Conservation (phyloP, 345 rosid genomes). For the Populus deltoides region DNA sequence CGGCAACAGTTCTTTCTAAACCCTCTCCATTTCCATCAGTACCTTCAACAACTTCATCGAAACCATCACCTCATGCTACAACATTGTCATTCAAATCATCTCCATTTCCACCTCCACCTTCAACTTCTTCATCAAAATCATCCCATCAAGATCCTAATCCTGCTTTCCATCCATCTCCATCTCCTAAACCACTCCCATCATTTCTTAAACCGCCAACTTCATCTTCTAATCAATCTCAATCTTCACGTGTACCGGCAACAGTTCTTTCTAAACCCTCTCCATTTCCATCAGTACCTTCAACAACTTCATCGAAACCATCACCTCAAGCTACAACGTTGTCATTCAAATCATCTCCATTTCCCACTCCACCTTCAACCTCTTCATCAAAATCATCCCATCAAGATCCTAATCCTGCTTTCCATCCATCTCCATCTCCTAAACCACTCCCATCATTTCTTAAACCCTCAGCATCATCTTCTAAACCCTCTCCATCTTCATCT, state of each 20-base stretch:
- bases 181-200: conserved; percentile 8
- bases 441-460: conserved; percentile 2
- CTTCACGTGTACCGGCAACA: too few species aligned
- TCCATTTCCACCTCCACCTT: neutral
- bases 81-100: neutral
- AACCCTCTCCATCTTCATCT: neutral
- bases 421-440: conserved; percentile 1
- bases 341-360: neutral
- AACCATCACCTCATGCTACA: neutral
- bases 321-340: neutral
- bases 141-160: neutral
- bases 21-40: neutral
- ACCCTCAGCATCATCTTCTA: neutral
- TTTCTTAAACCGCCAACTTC: neutral
- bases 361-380: neutral
- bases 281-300: neutral
- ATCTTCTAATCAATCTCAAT: neutral
- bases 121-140: neutral
- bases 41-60: neutral
- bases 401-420: neutral
- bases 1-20: neutral
- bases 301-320: neutral
- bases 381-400: neutral
- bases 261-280: neutral
- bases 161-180: neutral